Evolutionary conservation across 106 monocot species (phyloP).

Genomic region (Platanthera guangdongensis): DNA sequence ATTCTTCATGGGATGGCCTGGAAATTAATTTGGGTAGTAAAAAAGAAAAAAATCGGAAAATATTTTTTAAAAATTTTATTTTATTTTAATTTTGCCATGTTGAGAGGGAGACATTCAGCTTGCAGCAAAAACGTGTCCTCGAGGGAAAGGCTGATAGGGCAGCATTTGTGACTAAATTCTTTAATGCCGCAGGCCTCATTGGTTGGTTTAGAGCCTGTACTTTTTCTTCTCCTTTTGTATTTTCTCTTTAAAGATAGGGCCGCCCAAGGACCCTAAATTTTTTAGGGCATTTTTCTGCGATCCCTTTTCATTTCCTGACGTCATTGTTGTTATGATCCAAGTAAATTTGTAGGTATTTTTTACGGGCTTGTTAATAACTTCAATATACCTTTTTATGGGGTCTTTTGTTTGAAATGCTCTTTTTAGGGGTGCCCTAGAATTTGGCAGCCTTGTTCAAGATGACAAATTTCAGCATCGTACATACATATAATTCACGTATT

Average conservation of each 20-base stretch:
- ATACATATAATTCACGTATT: too few relatives aligned
- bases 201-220: constrained; percentile 8
- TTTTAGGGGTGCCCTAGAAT: too few relatives aligned
- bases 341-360: too few relatives aligned
- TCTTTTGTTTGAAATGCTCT: too few relatives aligned
- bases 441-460: too few relatives aligned
- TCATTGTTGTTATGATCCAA: neutral
- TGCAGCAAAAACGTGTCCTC: constrained; percentile 2
- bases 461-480: too few relatives aligned
- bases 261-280: neutral
- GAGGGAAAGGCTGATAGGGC: neutral
- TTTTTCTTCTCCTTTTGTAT: neutral
- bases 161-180: neutral
- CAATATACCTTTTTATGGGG: too few relatives aligned
- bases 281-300: neutral
- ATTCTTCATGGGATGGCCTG: constrained; percentile 34
- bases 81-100: neutral
- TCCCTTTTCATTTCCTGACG: neutral
- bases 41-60: neutral
- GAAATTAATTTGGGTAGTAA: neutral
- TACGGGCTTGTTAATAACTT: neutral
- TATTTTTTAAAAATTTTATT: neutral
- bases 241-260: neutral
- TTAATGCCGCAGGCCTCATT: constrained; percentile 3
- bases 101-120: neutral